Base-by-base conservation (phyloP, 257 asterid species). In the Echites panduratus region DNA sequence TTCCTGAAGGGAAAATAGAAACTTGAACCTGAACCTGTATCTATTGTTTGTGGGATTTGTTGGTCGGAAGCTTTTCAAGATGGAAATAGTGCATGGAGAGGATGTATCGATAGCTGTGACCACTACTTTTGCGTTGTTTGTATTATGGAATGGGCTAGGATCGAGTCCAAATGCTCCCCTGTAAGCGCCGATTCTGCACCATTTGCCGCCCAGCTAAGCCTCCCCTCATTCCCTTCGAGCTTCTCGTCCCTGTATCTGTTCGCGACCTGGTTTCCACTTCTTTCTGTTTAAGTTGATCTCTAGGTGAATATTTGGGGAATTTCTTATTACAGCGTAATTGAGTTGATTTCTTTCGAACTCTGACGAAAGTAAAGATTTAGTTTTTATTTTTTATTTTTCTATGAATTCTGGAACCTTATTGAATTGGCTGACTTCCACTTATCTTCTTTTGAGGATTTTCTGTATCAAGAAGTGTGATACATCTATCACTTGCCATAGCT, bases 81-180 rank as follows among this genome's bases (percentile, higher is more conserved):
- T 35, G 76, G 24, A 4, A 45, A 68, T 7, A 73, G 73, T 64
- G 79, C 81, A 49, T 84, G 85, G 71, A 76, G 95, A 80, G 96
- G 96, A 71, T 75, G 19, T 53, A 84, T 90, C 26, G 89, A 87
- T 61, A 79, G 96, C 84, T 90, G 97, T 75, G 72, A 84, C 62
- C 97, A 90, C 73, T 90, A 73, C 71, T 90, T 89, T 69, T 90
- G 97, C 82, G 89, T 89, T 59, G 73, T 87, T 14, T 90, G 96
- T 81, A 86, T 90, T 54, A 87, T 87, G 86, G 97, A 89, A 78
- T 90, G 96, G 97, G 84, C 94, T 2, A 90, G 87, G 79, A 89
- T 90, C 12, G 97, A 90, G 77, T 87, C 97, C 70, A 87, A 66
- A 62, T 90, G 94, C 71, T 96, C 97, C 17, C 75, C 43, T 89